These are phyloP conservation scores for Kluyveromyces marxianus DNA, from an alignment of 1,139 yeast genomes.

Conservation along the genomic window DNA sequence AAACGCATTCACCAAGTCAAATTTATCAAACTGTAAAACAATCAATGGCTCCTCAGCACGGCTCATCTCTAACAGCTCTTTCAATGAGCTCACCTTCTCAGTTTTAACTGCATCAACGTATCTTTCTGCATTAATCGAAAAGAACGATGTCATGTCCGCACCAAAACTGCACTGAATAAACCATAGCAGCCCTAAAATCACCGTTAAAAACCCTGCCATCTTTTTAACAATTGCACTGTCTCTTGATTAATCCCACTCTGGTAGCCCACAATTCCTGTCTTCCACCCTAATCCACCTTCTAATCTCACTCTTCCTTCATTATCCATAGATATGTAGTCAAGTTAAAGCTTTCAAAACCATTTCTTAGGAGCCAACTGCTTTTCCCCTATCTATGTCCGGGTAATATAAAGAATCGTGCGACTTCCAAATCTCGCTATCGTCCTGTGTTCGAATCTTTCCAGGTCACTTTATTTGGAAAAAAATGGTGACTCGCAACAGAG, in stretches of 20 bases:
- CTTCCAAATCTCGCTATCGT: no score
- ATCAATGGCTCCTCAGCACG: conserved; percentile 18
- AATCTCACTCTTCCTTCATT: no score
- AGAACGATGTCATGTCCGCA: conserved; percentile 3
- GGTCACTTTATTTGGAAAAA: no score
- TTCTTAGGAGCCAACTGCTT: no score
- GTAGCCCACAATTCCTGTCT: background rate
- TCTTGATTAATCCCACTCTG: background rate
- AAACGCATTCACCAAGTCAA: conserved; percentile 14
- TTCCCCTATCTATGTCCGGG: no score
- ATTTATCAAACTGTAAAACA: conserved; percentile 20
- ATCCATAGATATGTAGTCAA: no score
- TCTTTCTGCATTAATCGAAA: conserved; percentile 4
- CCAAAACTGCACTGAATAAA: background rate
- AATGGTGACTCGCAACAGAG: no score
- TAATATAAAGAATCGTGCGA: no score
- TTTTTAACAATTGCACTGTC: background rate
- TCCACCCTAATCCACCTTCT: no score
- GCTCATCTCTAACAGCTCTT: conserved; percentile 5
- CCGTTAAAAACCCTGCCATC: background rate
- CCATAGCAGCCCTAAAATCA: background rate
- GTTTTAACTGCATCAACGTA: conserved; percentile 4
- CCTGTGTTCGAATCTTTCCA: no score
- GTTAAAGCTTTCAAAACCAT: no score
- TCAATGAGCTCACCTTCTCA: conserved; percentile 1